Evolutionary conservation across 2,329 filamentous ascomycete species (phyloP).

Genomic region (Xylaria sp.): DNA sequence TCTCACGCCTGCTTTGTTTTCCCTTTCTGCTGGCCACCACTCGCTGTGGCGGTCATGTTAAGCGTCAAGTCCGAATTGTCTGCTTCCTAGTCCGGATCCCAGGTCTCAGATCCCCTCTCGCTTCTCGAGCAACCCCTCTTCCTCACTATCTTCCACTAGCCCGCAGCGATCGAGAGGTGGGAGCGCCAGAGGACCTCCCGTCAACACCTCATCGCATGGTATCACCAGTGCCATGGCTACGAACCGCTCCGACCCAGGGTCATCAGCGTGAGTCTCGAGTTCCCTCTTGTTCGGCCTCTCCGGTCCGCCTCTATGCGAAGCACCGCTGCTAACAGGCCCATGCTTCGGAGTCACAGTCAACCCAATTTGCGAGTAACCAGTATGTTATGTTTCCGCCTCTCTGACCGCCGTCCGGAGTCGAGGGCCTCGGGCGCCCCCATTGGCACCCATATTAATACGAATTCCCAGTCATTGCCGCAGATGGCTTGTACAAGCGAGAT

Average conservation of each 20-base stretch:
- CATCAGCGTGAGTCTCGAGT: slow-evolving; percentile 63
- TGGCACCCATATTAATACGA: slow-evolving; percentile 17
- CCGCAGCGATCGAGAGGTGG: slow-evolving; percentile 20
- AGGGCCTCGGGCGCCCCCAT: neutral
- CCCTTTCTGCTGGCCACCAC: slow-evolving; percentile 19
- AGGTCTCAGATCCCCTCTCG: slow-evolving; percentile 11
- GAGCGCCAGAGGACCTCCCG: slow-evolving; percentile 22
- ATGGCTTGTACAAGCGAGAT: slow-evolving; percentile 98
- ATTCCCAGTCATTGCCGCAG: slow-evolving; percentile 88
- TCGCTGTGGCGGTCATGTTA: slow-evolving; percentile 12
- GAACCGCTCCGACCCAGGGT: slow-evolving; percentile 63
- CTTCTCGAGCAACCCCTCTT: slow-evolving; percentile 23
- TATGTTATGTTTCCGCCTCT: slow-evolving; percentile 54
- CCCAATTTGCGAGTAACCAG: slow-evolving; percentile 93
- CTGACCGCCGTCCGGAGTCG: neutral
- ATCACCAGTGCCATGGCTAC: slow-evolving; percentile 46
- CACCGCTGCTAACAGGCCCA: slow-evolving; percentile 39
- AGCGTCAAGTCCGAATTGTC: slow-evolving; percentile 12
- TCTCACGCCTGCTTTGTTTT: slow-evolving; percentile 2
- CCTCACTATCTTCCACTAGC: slow-evolving; percentile 13
- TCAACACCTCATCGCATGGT: slow-evolving; percentile 26
- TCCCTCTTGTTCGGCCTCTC: neutral
- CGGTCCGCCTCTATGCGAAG: slow-evolving; percentile 23
- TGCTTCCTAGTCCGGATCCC: neutral
- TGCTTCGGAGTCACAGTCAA: slow-evolving; percentile 56